Evolutionary conservation across 2,329 filamentous ascomycete species (phyloP).

Genomic region (Trichoderma lentiforme): DNA sequence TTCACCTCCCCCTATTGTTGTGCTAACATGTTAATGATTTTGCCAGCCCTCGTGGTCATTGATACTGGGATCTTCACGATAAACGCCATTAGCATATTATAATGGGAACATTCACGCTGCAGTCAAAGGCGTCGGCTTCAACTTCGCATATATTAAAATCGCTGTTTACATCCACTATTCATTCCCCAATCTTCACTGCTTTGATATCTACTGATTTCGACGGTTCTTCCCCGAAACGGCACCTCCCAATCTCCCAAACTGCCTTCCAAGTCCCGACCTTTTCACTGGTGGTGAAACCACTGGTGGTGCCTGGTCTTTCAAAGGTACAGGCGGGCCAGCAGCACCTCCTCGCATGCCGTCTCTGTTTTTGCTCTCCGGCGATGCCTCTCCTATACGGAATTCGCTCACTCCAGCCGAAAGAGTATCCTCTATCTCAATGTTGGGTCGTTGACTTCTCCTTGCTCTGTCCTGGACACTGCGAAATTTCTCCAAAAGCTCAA

Average conservation of each 20-base stretch:
- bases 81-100: background rate
- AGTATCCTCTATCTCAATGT: conserved; percentile 49
- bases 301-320: conserved; percentile 46
- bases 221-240: conserved; percentile 64
- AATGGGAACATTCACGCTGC: background rate
- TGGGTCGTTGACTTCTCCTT: conserved; percentile 63
- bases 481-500: conserved; percentile 91
- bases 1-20: conserved; percentile 66
- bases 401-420: conserved; percentile 44
- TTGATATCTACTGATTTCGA: conserved; percentile 34
- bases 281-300: conserved; percentile 51
- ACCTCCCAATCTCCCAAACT: conserved; percentile 68
- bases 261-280: conserved; percentile 61
- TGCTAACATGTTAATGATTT: conserved; percentile 53
- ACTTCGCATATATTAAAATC: background rate
- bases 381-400: conserved; percentile 40
- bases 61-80: background rate
- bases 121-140: background rate
- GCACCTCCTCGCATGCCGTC: conserved; percentile 35
- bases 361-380: conserved; percentile 40
- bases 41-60: background rate
- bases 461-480: conserved; percentile 84
- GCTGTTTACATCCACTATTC: background rate
- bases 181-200: background rate
- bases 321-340: conserved; percentile 41